phyloP scores from a whole-genome alignment of 139 green algal species.

The Coccomyxa sp. region DNA sequence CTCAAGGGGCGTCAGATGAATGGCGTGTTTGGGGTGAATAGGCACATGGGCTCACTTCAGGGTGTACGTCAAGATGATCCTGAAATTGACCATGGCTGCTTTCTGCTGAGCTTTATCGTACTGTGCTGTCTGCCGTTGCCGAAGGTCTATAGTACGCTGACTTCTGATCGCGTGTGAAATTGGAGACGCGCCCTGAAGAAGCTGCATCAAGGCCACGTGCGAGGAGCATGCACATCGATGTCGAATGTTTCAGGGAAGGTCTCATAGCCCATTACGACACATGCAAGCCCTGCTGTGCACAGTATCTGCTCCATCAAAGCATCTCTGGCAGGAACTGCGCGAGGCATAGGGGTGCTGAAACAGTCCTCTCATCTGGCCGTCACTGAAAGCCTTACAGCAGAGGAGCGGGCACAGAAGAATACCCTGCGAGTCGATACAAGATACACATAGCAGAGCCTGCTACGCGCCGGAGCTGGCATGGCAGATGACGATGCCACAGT shows the following conservation, averaged over 20 bases:
- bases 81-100: neutral
- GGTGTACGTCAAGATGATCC: neutral
- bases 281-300: neutral
- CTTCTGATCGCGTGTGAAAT: too few species aligned
- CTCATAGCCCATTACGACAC: neutral
- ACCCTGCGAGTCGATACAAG: too few species aligned
- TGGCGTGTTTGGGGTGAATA: neutral
- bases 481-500: constrained; percentile 67
- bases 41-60: neutral
- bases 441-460: too few species aligned
- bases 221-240: neutral
- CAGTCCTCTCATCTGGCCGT: neutral
- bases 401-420: neutral
- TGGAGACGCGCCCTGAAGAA: neutral
- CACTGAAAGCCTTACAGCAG: neutral
- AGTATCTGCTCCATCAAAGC: neutral
- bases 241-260: neutral
- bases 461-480: constrained; percentile 7
- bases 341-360: neutral
- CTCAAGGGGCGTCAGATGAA: neutral
- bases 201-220: neutral
- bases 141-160: too few species aligned
- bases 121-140: too few species aligned
- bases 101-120: neutral
- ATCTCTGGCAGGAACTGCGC: neutral